Base-by-base conservation (phyloP, 2,329 filamentous ascomycete species). In the Xylaria sp. region DNA sequence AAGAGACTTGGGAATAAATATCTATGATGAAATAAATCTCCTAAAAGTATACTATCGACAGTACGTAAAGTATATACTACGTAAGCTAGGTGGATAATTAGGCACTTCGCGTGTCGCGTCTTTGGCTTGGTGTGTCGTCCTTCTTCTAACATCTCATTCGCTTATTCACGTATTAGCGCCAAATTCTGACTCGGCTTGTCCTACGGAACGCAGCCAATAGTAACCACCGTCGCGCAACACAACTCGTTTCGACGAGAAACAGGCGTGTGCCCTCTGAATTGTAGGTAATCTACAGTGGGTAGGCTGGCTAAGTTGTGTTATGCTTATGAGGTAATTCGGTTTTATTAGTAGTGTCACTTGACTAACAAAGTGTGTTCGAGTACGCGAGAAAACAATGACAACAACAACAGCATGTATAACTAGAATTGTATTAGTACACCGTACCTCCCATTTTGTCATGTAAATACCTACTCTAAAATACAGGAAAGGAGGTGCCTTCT, bases 71-170 rank as follows among this genome's bases (percentile, higher is more conserved):
- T n/a, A n/a, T n/a, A n/a, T n/a, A n/a, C n/a, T n/a, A 40, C 13
- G 2, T 9, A 40, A 32, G 21, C 40, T 32, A 53, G 10, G 50
- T 51, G 9, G n/a, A 32, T 42, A 42, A 40, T 50, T 32, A 44
- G 47, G 27, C 65, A 62, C n/a, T 40, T 68, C 69, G 66, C 65
- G 69, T 66, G 62, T 70, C 69, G 69, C 69, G 69, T 70, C 62
- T 63, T 44, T 16, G 3, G 35, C 60, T 44, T 16, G 3, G 35
- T 55, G n/a, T 9, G n/a, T 23, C n/a, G n/a, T n/a, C n/a, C n/a
- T n/a, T n/a, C 23, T 50, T 55, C n/a, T 25, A 21, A 6, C 3
- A 61, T 60, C 58, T 59, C 37, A 70, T 70, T 70, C 65, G 69
- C 10, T 27, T 53, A 37, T 42, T 4, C 2, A 48, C 48, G 3